A percentile compares a stretch with the other conserved stretches of the same genome.
phyloP scores from a whole-genome alignment of 768 basidiomycete genomes.

The Lactarius trivialis region DNA sequence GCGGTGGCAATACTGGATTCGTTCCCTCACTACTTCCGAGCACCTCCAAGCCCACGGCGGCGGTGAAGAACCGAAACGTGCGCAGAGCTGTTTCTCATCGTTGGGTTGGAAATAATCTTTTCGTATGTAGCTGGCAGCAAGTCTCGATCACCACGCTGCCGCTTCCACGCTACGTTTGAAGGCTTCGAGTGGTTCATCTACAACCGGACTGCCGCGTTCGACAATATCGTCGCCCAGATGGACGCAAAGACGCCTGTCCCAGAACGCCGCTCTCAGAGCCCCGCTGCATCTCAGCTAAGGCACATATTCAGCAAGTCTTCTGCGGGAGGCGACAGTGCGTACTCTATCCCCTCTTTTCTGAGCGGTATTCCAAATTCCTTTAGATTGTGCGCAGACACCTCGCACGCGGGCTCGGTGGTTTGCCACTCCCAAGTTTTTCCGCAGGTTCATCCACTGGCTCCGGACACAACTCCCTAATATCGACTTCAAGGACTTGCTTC shows the following conservation, averaged over 20 bases:
- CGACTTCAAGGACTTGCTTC: slow-evolving; percentile 79
- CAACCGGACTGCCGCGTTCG: slow-evolving; percentile 85
- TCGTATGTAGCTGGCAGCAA: slow-evolving; percentile 22
- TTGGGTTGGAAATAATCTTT: slow-evolving; percentile 25
- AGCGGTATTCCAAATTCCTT: neutral
- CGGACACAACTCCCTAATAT: slow-evolving; percentile 59
- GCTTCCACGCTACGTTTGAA: slow-evolving; percentile 72
- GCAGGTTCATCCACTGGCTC: slow-evolving; percentile 43
- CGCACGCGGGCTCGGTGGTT: slow-evolving; percentile 2
- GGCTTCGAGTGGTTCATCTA: slow-evolving; percentile 93
- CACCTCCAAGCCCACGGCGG: slow-evolving; percentile 47
- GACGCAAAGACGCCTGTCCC: slow-evolving; percentile 33
- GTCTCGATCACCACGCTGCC: slow-evolving; percentile 50
- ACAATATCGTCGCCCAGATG: slow-evolving; percentile 78
- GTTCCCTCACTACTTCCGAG: slow-evolving; percentile 68
- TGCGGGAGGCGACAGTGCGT: slow-evolving; percentile 27
- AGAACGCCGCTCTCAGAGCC: slow-evolving; percentile 19
- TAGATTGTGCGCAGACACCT: slow-evolving; percentile 1
- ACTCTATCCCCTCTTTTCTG: neutral
- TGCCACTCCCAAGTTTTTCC: slow-evolving; percentile 31
- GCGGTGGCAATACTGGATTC: slow-evolving; percentile 93
- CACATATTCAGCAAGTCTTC: slow-evolving; percentile 30
- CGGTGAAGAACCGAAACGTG: slow-evolving; percentile 45
- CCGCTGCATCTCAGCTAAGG: slow-evolving; percentile 22
- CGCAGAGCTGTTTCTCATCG: slow-evolving; percentile 24